Evolutionary conservation across 1,284 basidiomycete genomes (phyloP).

Genomic region (Gymnopus androsaceus): DNA sequence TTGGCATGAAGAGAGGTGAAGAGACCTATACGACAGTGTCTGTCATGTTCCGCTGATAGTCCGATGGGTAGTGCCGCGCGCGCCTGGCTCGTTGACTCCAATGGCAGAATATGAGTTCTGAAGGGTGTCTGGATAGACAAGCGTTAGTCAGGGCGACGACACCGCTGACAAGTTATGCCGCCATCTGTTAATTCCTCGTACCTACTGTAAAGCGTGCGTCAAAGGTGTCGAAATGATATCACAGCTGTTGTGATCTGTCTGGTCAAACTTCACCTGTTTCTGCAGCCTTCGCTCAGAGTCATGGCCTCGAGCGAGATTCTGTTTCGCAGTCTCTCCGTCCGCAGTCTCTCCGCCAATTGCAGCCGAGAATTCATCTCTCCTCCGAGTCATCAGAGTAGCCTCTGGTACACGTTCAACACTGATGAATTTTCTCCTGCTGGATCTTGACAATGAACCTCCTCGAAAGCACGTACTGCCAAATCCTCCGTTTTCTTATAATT

Average conservation of each 20-base stretch:
- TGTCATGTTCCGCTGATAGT: not conserved
- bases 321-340: too few relatives aligned
- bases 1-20: not conserved
- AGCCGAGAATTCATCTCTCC: too few relatives aligned
- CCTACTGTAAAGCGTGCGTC: not conserved
- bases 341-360: too few relatives aligned
- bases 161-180: not conserved
- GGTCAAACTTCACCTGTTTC: too few relatives aligned
- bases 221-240: not conserved
- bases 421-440: too few relatives aligned
- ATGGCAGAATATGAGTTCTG: not conserved
- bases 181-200: not conserved
- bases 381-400: too few relatives aligned
- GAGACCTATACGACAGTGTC: not conserved
- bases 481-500: too few relatives aligned
- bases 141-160: not conserved
- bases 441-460: too few relatives aligned
- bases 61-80: slow-evolving; percentile 1
- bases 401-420: too few relatives aligned
- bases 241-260: not conserved
- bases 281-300: too few relatives aligned
- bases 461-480: too few relatives aligned
- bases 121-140: slow-evolving; percentile 12
- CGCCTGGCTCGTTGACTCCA: slow-evolving; percentile 1
- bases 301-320: too few relatives aligned